Percentiles rank a stretch among this genome's conserved stretches.
Conservation (phyloP, 305 asterid genomes). For the Withania somnifera region DNA sequence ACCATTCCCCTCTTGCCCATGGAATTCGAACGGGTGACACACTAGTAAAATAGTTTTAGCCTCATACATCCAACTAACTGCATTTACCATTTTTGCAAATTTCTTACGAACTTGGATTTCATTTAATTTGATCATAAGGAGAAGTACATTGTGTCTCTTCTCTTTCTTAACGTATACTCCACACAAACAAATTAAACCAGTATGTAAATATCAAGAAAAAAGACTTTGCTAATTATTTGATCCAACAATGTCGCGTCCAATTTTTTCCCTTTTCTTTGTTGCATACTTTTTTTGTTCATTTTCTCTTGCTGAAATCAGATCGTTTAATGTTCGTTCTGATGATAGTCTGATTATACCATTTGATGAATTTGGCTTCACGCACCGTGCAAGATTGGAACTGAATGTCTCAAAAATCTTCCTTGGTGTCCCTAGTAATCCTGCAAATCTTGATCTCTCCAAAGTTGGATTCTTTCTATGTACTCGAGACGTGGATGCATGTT, state of each 20-base stretch:
- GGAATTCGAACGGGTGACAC: background rate
- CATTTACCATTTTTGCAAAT: background rate
- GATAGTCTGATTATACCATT: conserved; percentile 23
- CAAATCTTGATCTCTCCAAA: conserved; percentile 18
- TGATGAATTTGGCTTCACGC: conserved; percentile 41
- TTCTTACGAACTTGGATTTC: no score
- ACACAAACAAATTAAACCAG: background rate
- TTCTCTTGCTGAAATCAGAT: conserved; percentile 23
- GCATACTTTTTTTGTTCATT: background rate
- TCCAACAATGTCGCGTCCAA: background rate
- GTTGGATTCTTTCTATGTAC: conserved; percentile 40
- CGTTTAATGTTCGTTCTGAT: conserved; percentile 20
- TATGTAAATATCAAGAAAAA: background rate
- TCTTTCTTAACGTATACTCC: background rate
- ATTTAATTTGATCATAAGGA: background rate
- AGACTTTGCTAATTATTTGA: background rate
- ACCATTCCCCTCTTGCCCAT: background rate
- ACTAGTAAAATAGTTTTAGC: background rate
- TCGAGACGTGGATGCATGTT: conserved; percentile 26
- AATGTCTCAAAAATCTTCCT: conserved; percentile 19
- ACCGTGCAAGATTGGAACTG: conserved; percentile 31
- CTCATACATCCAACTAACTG: background rate
- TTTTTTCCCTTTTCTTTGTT: background rate
- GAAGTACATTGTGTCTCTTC: background rate
- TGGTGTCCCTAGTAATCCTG: conserved; percentile 3